A percentile compares a stretch with the other conserved stretches of the same genome.
Conservation (phyloP, 441 rosid genomes). For the Populus hybrid region DNA sequence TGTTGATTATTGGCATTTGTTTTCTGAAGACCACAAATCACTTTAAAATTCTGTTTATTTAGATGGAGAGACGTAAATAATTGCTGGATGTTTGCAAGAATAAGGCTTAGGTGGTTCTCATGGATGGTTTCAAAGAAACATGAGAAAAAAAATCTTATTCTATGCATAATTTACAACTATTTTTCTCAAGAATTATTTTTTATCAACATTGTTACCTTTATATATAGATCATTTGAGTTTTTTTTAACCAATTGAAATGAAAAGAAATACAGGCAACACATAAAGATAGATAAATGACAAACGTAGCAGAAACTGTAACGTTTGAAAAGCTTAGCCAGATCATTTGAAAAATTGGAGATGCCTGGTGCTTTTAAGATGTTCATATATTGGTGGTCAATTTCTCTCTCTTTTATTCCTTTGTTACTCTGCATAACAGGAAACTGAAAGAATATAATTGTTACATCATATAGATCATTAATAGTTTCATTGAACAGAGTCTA, state of each 20-base stretch:
- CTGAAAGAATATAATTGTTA: background rate
- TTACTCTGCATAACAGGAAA: background rate
- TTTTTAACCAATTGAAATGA: background rate
- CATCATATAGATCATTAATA: background rate
- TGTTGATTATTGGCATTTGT: background rate
- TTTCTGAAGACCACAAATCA: background rate
- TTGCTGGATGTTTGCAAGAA: background rate
- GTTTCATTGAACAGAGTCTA: background rate
- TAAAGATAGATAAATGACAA: background rate
- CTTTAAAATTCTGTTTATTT: background rate
- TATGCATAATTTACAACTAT: background rate
- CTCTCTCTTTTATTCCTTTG: background rate
- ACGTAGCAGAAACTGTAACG: background rate
- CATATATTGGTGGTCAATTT: background rate
- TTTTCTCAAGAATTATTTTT: background rate
- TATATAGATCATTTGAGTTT: background rate
- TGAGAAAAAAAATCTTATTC: background rate
- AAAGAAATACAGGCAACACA: background rate
- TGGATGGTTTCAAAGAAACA: background rate
- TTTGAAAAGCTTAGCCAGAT: background rate
- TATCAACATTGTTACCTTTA: background rate
- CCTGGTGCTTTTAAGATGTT: background rate
- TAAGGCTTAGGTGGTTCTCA: background rate
- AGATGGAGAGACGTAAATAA: background rate
- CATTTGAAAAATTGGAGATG: background rate